Conservation (phyloP, 78 protist genomes). For the Creolimax fragrantissima region DNA sequence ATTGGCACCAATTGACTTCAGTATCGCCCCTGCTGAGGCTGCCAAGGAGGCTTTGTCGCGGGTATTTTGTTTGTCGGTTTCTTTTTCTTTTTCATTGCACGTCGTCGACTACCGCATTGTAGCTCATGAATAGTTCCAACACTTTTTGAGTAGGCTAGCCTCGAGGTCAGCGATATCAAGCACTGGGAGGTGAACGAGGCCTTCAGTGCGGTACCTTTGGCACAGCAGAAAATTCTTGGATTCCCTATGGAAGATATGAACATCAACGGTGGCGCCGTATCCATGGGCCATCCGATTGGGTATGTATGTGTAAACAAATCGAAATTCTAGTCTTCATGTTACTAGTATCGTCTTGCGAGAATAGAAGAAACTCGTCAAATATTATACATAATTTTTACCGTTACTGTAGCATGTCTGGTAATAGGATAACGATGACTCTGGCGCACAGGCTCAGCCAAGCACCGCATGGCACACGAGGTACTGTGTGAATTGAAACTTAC, state of each 20-base stretch:
- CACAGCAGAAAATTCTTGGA: slow-evolving; percentile 62
- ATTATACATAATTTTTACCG: not conserved
- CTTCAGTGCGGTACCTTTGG: slow-evolving; percentile 80
- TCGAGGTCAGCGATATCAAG: slow-evolving; percentile 47
- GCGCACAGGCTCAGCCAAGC: slow-evolving; percentile 40
- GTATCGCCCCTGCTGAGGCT: slow-evolving; percentile 84
- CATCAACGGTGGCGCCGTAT: slow-evolving; percentile 94
- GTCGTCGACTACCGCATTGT: not conserved
- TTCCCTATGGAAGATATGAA: slow-evolving; percentile 62
- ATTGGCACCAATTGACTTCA: slow-evolving; percentile 81
- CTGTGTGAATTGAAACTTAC: too few relatives aligned
- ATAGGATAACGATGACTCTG: slow-evolving; percentile 82
- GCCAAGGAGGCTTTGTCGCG: slow-evolving; percentile 51
- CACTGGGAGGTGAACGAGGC: slow-evolving; percentile 93
- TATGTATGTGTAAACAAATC: slow-evolving; percentile 52
- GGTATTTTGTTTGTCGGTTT: slow-evolving; percentile 3
- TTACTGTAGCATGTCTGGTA: slow-evolving; percentile 56
- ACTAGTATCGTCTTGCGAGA: too few relatives aligned
- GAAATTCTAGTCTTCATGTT: too few relatives aligned
- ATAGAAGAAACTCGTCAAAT: too few relatives aligned
- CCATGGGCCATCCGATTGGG: slow-evolving; percentile 98
- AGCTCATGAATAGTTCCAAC: not conserved
- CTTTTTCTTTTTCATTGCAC: not conserved
- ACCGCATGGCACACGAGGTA: not conserved
- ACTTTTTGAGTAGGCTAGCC: slow-evolving; percentile 4